Percentiles rank a stretch among this genome's conserved stretches.
Conservation (phyloP, 2,329 filamentous ascomycete genomes). For the Exophiala phaeomuriformis region DNA sequence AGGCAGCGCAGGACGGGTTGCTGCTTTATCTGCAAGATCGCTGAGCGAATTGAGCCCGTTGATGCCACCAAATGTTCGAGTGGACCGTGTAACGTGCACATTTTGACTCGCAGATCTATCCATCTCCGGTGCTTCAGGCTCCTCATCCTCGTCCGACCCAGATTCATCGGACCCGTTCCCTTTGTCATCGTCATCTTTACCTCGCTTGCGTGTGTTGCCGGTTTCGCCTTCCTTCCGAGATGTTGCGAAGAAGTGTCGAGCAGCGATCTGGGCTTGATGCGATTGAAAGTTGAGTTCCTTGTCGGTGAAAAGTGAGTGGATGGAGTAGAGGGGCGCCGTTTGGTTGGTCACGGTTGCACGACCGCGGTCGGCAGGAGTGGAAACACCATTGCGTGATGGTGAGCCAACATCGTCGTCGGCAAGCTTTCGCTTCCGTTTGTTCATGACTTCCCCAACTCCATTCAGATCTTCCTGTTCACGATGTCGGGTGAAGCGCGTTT, state of each 20-base stretch:
- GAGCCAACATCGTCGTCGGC: slow-evolving; percentile 54
- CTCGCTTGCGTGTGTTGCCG: slow-evolving; percentile 30
- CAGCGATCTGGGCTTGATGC: slow-evolving; percentile 54
- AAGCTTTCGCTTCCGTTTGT: slow-evolving; percentile 53
- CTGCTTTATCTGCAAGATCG: slow-evolving; percentile 47
- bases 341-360: slow-evolving; percentile 48
- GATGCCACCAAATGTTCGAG: slow-evolving; percentile 43
- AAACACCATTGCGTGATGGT: slow-evolving; percentile 46
- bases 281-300: slow-evolving; percentile 58
- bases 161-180: slow-evolving; percentile 37
- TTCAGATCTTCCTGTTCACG: slow-evolving; percentile 47
- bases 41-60: slow-evolving; percentile 49
- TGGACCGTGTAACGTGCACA: slow-evolving; percentile 48
- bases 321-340: slow-evolving; percentile 53
- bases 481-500: slow-evolving; percentile 56
- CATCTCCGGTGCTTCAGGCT: slow-evolving; percentile 49
- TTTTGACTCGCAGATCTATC: slow-evolving; percentile 54
- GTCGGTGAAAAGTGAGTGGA: slow-evolving; percentile 59
- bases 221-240: slow-evolving; percentile 35
- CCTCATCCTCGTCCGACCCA: slow-evolving; percentile 37
- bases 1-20: slow-evolving; percentile 40
- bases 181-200: slow-evolving; percentile 36
- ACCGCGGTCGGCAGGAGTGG: slow-evolving; percentile 47
- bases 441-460: slow-evolving; percentile 43
- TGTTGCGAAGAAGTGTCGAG: slow-evolving; percentile 52